phyloP scores from a whole-genome alignment of 2,329 filamentous ascomycete genomes.

The Sporothrix brunneoviolacea region DNA sequence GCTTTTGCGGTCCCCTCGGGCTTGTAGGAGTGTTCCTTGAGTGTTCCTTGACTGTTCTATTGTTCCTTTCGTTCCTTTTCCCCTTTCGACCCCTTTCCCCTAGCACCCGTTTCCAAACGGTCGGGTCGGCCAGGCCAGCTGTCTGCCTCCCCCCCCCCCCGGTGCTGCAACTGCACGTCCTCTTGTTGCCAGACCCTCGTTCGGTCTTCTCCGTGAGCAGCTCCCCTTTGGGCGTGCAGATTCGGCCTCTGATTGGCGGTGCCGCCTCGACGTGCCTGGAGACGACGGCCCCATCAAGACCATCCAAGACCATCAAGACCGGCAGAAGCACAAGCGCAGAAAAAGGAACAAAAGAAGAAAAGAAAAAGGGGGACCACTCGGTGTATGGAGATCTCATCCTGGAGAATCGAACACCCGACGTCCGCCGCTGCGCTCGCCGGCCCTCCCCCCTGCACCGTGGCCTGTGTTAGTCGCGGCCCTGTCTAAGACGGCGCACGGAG shows the following conservation, averaged over 20 bases:
- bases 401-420: too few species aligned
- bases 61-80: slow-evolving; percentile 1
- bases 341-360: too few species aligned
- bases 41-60: slow-evolving; percentile 9
- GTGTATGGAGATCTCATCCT: too few species aligned
- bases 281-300: neutral
- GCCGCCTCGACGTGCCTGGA: neutral
- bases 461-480: neutral
- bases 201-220: slow-evolving; percentile 10
- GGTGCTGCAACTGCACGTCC: neutral
- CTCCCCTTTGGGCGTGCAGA: neutral
- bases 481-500: too few species aligned
- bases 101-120: slow-evolving; percentile 14
- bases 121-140: slow-evolving; percentile 7
- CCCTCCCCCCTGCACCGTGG: neutral
- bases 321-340: too few species aligned
- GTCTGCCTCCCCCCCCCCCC: neutral
- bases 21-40: neutral
- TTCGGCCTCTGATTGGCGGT: neutral
- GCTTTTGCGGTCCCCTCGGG: neutral
- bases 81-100: neutral
- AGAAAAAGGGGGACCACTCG: too few species aligned
- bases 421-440: neutral
- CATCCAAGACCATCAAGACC: neutral
- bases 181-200: neutral